Evolutionary conservation across 441 rosid species (phyloP).

Genomic region (Raphanus hybrid): DNA sequence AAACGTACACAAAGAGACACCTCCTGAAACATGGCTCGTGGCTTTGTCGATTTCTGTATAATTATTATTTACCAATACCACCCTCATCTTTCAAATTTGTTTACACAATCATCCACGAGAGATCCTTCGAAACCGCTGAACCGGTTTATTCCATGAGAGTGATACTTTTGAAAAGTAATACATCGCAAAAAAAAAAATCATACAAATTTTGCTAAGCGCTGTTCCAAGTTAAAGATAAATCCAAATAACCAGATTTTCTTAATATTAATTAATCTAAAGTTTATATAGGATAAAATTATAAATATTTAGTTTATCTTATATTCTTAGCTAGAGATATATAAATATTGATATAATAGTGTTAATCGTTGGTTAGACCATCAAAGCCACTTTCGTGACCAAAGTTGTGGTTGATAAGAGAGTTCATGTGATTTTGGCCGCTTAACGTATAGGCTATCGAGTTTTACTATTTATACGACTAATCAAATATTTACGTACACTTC

Average conservation of each 20-base stretch:
- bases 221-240: neutral
- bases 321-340: neutral
- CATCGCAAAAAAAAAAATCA: neutral
- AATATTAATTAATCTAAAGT: neutral
- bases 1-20: slow-evolving; percentile 39
- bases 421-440: neutral
- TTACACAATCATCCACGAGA: slow-evolving; percentile 7
- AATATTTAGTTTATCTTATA: neutral
- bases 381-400: neutral
- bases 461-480: neutral
- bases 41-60: slow-evolving; percentile 39
- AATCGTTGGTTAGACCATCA: neutral
- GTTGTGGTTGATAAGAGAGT: neutral
- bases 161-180: neutral
- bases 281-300: neutral
- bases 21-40: slow-evolving; percentile 45
- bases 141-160: neutral
- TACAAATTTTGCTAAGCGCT: neutral
- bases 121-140: neutral
- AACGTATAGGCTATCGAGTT: neutral
- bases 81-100: neutral
- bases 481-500: neutral
- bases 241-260: too few species aligned
- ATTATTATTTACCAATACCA: neutral
- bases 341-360: neutral